Base-by-base conservation (phyloP, 192 early-diverging fungal species). In the Dissophora ornata region DNA sequence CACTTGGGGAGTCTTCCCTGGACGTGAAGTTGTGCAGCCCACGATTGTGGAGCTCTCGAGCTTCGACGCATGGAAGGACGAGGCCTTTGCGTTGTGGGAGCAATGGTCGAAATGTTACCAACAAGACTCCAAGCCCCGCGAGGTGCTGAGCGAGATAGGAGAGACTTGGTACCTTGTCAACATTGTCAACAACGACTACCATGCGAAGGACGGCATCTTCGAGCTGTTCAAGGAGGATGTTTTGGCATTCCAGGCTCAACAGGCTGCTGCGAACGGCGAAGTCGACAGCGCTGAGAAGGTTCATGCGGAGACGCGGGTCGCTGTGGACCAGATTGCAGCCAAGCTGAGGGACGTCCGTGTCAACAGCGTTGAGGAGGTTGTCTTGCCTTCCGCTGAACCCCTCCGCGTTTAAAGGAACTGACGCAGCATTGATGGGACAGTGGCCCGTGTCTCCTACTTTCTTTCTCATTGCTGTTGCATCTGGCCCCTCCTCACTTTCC, bases 1-100 rank as follows among this genome's bases (percentile, higher is more conserved):
- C 34, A 98, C 97, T 13, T 98, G 97, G 97, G 97, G 97, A 45
- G 96, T 98, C 30, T 98, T 98, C 91, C 95, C 95, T 1, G 95
- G 96, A 45, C 93, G 95, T 71, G 97, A 98, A 81, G 94, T 98
- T 55, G 83, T 97, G 46, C 97, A 98, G 83, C 96, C 96, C 16
- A 98, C 97, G 19, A 91, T 98, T 79, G 96, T 98, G 45, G 97
- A 98, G 65, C 67, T 87, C 26, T 82, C 84, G 59, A 90, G 88
- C 50, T 98, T 98, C 79, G 82, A 95, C 79, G 96, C 96, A 0
- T 98, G 97, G 97, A 97, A 96, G 85, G 96, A 97, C 69, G 96
- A 98, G 84, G 96, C 95, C 0, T 97, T 93, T 73, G 91, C 92
- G 36, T 86, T 98, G 28, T 98, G 96, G 96, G 84, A 85, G 59